These are phyloP conservation scores for Phlegmacium glaucopus DNA, from an alignment of 768 basidiomycete genomes.

Conservation along the genomic window DNA sequence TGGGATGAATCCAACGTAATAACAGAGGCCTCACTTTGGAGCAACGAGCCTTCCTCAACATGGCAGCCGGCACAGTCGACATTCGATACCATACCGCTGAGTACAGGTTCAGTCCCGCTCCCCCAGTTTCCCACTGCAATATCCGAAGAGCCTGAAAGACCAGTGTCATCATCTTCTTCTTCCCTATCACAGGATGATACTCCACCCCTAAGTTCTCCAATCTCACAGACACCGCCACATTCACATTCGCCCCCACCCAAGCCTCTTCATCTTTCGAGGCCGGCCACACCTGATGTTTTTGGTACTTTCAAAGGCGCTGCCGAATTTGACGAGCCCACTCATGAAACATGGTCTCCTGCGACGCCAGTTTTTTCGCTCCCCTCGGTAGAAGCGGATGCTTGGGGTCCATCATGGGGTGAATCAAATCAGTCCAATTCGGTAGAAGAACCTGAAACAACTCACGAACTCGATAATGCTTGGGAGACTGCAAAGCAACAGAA, in stretches of 20 bases:
- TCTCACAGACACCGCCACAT: not conserved
- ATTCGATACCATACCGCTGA: constrained; percentile 39
- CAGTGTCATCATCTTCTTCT: constrained; percentile 1
- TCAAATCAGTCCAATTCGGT: constrained; percentile 10
- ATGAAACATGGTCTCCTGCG: constrained; percentile 36
- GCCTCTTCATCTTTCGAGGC: constrained; percentile 10
- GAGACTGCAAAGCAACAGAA: constrained; percentile 57
- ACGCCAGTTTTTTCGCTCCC: constrained; percentile 17
- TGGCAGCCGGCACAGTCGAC: constrained; percentile 37
- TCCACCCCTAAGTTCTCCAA: constrained; percentile 9
- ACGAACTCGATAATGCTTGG: constrained; percentile 58
- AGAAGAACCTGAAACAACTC: constrained; percentile 13
- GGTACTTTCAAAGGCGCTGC: constrained; percentile 56
- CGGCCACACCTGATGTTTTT: constrained; percentile 51
- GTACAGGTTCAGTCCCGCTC: constrained; percentile 17
- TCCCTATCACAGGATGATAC: constrained; percentile 1
- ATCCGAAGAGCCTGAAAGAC: constrained; percentile 3
- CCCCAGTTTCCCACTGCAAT: constrained; percentile 5
- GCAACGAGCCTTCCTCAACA: constrained; percentile 13
- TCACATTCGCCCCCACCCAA: constrained; percentile 10
- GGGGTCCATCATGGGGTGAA: constrained; percentile 42
- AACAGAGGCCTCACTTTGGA: constrained; percentile 42
- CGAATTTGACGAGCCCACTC: constrained; percentile 23
- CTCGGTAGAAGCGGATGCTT: constrained; percentile 28
- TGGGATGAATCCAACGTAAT: constrained; percentile 51